A percentile compares a stretch with the other conserved stretches of the same genome.
These are phyloP conservation scores for Paraphoma chrysanthemicola DNA, from an alignment of 2,329 filamentous ascomycete species.

Conservation along the genomic window DNA sequence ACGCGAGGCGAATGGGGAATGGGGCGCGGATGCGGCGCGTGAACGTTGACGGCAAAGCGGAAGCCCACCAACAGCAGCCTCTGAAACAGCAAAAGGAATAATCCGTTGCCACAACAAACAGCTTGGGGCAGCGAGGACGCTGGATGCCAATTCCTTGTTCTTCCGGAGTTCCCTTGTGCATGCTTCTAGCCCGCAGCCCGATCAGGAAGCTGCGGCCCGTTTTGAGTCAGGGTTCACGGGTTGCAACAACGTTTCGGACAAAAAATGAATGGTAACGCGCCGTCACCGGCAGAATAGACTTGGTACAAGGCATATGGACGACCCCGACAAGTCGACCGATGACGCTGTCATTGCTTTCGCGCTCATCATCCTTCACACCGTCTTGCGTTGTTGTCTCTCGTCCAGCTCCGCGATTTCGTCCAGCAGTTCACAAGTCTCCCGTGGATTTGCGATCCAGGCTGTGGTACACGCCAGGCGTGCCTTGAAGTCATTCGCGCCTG, in stretches of 20 bases:
- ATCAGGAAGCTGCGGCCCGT: slow-evolving; percentile 21
- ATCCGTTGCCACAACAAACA: background rate
- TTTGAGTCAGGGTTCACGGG: slow-evolving; percentile 15
- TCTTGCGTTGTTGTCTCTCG: slow-evolving; percentile 46
- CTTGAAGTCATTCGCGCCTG: slow-evolving; percentile 93
- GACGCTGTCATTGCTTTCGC: no score
- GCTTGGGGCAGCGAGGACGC: background rate
- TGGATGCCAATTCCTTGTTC: background rate
- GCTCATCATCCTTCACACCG: slow-evolving; percentile 7
- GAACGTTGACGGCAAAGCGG: slow-evolving; percentile 4
- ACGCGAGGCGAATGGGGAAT: slow-evolving; percentile 15
- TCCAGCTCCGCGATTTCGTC: slow-evolving; percentile 72
- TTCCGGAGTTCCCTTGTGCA: background rate
- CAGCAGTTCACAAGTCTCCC: slow-evolving; percentile 86
- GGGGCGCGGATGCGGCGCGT: slow-evolving; percentile 6
- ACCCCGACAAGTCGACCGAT: no score
- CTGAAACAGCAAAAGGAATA: background rate
- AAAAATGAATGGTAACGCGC: background rate
- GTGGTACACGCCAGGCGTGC: slow-evolving; percentile 91
- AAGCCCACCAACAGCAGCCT: slow-evolving; percentile 1
- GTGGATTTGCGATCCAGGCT: slow-evolving; percentile 93
- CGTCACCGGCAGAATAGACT: background rate
- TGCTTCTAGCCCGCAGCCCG: slow-evolving; percentile 7
- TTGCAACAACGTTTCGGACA: background rate
- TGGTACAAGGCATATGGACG: background rate